Evolutionary conservation across 306 rosid species (phyloP), one percentile per base, ranked within the genome.

Genomic region (Casuarina equisetifolia): DNA sequence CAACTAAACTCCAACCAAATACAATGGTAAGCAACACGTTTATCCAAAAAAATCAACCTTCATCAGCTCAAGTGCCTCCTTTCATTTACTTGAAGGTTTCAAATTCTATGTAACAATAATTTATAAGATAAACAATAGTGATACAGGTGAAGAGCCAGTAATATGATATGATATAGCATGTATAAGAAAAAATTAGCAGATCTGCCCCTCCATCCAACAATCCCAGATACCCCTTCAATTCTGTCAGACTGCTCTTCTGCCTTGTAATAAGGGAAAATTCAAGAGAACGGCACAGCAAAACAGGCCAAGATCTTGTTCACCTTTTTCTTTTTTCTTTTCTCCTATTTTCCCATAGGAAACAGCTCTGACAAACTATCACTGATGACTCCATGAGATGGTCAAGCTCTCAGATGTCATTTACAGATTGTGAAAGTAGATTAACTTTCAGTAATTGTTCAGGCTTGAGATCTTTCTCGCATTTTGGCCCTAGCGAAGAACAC

Each of bases 401-500:
- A 73, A 81, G 63, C 74, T 70, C 74, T 48, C 54, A 5, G 58
- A 44, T 42, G 74, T 69, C 49, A 67, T 74, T 57, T 10, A 13
- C 81, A 39, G 17, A 44, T 70, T 69, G 78, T 70, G 74, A 68
- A 68, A 73, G n/a, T 40, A 59, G 38, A 51, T 63, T 55, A 45
- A 17, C 72, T 45, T 78, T 61, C 32, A 55, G 61, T 64, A 42
- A 67, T 35, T 54, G 51, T 81, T 80, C 80, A 87, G 40, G 85
- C 71, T 81, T 89, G 85, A 74, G 90, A 82, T 89, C 89, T 90
- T 83, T 90, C 97, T 72, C 83, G 84, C 84, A 95, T 88, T 88
- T 96, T 96, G 79, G 99, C 99, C 88, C 89, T 87, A 0, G 98
- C 99, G 35, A 96, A 96, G 85, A 96, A 82, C 58, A 96, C 94